Percentiles rank a stretch among this genome's conserved stretches.
phyloP scores from a whole-genome alignment of 139 green algal species.

The Chlorella sorokiniana region DNA sequence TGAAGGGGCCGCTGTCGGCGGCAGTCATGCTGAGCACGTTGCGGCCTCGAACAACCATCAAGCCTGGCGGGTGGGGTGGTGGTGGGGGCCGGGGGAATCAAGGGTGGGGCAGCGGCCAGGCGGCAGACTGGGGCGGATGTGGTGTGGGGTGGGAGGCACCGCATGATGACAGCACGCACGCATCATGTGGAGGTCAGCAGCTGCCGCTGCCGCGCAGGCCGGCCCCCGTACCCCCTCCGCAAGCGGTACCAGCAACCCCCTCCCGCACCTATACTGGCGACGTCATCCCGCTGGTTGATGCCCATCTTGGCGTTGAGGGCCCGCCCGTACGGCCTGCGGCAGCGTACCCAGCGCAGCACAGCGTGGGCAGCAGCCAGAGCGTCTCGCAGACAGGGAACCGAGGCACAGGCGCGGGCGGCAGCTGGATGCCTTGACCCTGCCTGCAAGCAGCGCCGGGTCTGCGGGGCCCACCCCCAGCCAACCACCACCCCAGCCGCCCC shows the following conservation, averaged over 20 bases:
- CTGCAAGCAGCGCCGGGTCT: too few relatives aligned
- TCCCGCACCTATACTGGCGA: slow-evolving; percentile 51
- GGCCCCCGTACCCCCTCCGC: too few relatives aligned
- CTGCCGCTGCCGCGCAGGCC: too few relatives aligned
- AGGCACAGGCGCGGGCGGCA: too few relatives aligned
- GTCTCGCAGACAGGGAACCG: too few relatives aligned
- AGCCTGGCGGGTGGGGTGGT: neutral
- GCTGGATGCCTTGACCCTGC: too few relatives aligned
- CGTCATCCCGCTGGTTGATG: slow-evolving; percentile 77
- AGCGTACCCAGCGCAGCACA: neutral
- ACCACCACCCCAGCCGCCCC: too few relatives aligned
- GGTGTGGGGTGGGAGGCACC: too few relatives aligned
- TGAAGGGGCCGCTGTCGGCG: slow-evolving; percentile 40
- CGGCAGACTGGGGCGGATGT: too few relatives aligned
- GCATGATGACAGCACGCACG: neutral
- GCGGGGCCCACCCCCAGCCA: too few relatives aligned
- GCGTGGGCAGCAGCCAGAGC: neutral
- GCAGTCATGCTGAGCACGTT: slow-evolving; percentile 47
- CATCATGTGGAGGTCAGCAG: too few relatives aligned
- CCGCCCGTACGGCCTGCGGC: slow-evolving; percentile 51
- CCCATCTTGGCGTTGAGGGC: slow-evolving; percentile 64
- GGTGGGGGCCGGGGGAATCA: neutral
- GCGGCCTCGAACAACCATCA: slow-evolving; percentile 41
- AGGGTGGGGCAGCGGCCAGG: neutral
- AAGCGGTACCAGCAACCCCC: neutral